Base-by-base conservation (phyloP, 1,139 yeast species). In the Debaryomyces psychrophilus region DNA sequence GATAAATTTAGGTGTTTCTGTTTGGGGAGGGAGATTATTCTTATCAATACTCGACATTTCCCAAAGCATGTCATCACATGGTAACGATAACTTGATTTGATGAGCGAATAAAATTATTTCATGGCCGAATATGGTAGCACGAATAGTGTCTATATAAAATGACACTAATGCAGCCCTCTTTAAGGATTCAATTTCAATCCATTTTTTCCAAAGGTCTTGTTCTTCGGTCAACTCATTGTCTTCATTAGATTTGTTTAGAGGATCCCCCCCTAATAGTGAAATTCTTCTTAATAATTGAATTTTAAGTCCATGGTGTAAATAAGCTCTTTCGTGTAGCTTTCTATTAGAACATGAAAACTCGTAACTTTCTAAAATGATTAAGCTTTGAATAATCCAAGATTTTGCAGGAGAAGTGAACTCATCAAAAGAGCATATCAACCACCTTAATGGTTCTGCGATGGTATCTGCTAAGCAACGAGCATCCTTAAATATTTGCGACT, bases 261-360 rank as follows among this genome's bases (percentile, higher is more conserved):
- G 83, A 51, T 79, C 79, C 0, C 84, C 84, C 9, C 84, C 85
- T 22, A 84, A 58, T 1, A 82, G 75, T 0, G 89, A 84, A 7
- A 84, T 80, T 53, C 90, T 69, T 48, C 89, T 66, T 35, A 85
- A 63, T 29, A 85, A 61, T 60, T 85, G 90, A 26, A 83, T 76
- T 1, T 85, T 80, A 0, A 87, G 77, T 4, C 87, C 89, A 57
- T 83, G 88, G 54, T 85, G 88, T 8, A 85, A 68, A 54, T 79
- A 83, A 0, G 85, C 84, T 35, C 90, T 62, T 56, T 84, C 89
- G 56, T 84, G 89, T 47, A 82, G 61, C 26, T 64, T 62, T 44
- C 84, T 63, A 51, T 72, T 64, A 42, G 80, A 60, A 26, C 48
- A 36, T 2, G 44, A 37, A 49, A 79, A 73, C 55, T 85, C 90